A percentile compares a stretch with the other conserved stretches of the same genome.
Evolutionary conservation across 2,329 filamentous ascomycete genomes (phyloP).

Genomic region (Aspergillus nomiae): DNA sequence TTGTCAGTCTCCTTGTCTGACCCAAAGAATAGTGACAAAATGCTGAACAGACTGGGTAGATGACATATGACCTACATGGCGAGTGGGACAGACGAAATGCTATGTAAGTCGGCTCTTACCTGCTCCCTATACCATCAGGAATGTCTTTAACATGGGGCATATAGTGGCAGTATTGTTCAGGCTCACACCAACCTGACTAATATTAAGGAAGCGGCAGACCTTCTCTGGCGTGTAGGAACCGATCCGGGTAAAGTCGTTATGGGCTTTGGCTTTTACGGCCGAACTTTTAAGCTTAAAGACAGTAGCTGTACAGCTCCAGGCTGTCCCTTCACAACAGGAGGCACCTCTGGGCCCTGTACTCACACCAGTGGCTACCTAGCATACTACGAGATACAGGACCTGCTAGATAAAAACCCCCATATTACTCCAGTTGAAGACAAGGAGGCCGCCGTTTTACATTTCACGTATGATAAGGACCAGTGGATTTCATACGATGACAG

Average conservation of each 20-base stretch:
- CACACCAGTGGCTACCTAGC: slow-evolving; percentile 6
- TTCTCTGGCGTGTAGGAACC: slow-evolving; percentile 50
- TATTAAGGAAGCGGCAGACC: slow-evolving; percentile 36
- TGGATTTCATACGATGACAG: slow-evolving; percentile 37
- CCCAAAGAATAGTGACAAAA: too few relatives aligned
- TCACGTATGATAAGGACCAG: slow-evolving; percentile 24
- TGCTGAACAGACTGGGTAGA: not conserved
- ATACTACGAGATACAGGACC: slow-evolving; percentile 10
- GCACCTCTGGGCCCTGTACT: not conserved
- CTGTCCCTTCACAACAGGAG: slow-evolving; percentile 7
- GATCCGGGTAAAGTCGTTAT: slow-evolving; percentile 44
- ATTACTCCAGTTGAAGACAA: slow-evolving; percentile 17
- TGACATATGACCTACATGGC: slow-evolving; percentile 24
- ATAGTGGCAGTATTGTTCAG: slow-evolving; percentile 12
- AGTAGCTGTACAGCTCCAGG: slow-evolving; percentile 1
- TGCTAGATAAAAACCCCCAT: not conserved
- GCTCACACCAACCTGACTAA: slow-evolving; percentile 27
- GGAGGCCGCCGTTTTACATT: slow-evolving; percentile 26
- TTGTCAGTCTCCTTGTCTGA: not conserved
- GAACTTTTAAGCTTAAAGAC: slow-evolving; percentile 22
- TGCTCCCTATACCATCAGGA: too few relatives aligned
- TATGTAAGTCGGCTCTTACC: slow-evolving; percentile 3
- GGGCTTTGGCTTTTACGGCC: slow-evolving; percentile 51
- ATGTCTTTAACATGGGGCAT: too few relatives aligned
- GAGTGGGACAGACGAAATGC: slow-evolving; percentile 21